phyloP scores from a whole-genome alignment of 2,329 filamentous ascomycete species.

The Nemania abortiva region DNA sequence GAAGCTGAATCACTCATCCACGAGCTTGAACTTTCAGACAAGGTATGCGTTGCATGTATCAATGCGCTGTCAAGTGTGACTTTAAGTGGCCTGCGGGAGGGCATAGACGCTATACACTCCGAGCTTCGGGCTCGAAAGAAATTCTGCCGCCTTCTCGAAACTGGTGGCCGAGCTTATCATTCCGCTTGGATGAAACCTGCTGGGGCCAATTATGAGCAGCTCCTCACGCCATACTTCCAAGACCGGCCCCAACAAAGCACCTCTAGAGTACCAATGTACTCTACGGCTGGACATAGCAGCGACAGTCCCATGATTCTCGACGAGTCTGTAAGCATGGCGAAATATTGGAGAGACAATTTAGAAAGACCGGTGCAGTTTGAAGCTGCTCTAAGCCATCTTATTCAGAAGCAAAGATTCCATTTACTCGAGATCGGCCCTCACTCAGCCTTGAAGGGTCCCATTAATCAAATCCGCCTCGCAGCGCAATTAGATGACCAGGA shows the following conservation, averaged over 20 bases:
- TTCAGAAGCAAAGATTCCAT: not conserved
- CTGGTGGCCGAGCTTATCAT: constrained; percentile 3
- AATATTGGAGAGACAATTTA: constrained; percentile 26
- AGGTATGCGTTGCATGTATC: constrained; percentile 4
- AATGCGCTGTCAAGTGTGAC: not conserved
- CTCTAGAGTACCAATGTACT: constrained; percentile 7
- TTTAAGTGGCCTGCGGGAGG: constrained; percentile 3
- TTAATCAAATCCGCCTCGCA: constrained; percentile 39
- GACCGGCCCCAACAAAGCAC: not conserved
- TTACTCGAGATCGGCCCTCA: constrained; percentile 49
- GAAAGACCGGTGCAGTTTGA: constrained; percentile 14
- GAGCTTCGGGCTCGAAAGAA: not conserved
- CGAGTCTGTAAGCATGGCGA: not conserved
- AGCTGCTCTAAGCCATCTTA: not conserved
- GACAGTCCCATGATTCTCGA: not conserved
- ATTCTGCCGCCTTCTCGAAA: constrained; percentile 5
- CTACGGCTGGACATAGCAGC: not conserved
- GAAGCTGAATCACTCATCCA: not conserved
- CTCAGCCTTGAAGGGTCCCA: constrained; percentile 50
- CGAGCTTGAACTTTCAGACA: not conserved
- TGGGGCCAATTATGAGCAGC: not conserved
- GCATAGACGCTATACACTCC: not conserved
- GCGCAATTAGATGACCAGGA: not conserved
- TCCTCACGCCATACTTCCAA: not conserved
- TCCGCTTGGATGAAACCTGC: constrained; percentile 1